Conservation (phyloP, 371 early-diverging fungal species). For the Mucor circinelloides region DNA sequence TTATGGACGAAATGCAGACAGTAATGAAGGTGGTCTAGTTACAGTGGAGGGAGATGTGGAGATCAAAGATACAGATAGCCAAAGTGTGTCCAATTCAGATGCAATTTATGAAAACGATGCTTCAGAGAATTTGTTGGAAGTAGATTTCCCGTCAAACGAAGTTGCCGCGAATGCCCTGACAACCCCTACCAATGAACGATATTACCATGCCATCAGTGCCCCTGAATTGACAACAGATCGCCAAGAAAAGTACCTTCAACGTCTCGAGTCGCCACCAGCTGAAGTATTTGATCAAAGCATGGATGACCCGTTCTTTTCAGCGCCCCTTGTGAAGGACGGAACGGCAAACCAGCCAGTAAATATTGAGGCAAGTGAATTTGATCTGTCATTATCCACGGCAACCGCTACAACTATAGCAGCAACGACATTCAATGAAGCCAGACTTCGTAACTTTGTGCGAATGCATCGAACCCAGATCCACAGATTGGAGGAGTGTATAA, state of each 20-base stretch:
- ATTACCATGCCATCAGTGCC: not conserved
- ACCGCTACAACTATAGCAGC: not conserved
- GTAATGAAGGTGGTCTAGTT: not conserved
- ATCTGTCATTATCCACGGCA: not conserved
- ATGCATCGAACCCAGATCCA: slow-evolving; percentile 80
- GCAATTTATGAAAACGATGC: slow-evolving; percentile 35
- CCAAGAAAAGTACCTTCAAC: slow-evolving; percentile 31
- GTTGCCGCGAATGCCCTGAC: slow-evolving; percentile 27
- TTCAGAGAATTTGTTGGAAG: slow-evolving; percentile 44
- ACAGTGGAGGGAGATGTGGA: not conserved
- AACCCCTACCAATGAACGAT: slow-evolving; percentile 39
- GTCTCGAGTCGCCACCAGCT: slow-evolving; percentile 44
- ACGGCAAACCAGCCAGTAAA: not conserved
- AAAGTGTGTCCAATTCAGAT: slow-evolving; percentile 17
- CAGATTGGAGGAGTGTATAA: slow-evolving; percentile 73
- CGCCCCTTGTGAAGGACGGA: not conserved
- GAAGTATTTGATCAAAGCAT: slow-evolving; percentile 16
- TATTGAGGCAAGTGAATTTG: not conserved
- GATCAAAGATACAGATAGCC: not conserved
- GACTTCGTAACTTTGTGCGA: slow-evolving; percentile 56
- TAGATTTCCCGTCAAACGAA: slow-evolving; percentile 38
- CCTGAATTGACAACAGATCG: slow-evolving; percentile 17
- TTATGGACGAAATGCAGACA: not conserved
- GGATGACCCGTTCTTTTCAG: slow-evolving; percentile 12
- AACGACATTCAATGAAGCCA: not conserved